A percentile compares a stretch with the other conserved stretches of the same genome.
Evolutionary conservation across 768 basidiomycete genomes (phyloP).

Genomic region (Mycena olivaceomarginata): DNA sequence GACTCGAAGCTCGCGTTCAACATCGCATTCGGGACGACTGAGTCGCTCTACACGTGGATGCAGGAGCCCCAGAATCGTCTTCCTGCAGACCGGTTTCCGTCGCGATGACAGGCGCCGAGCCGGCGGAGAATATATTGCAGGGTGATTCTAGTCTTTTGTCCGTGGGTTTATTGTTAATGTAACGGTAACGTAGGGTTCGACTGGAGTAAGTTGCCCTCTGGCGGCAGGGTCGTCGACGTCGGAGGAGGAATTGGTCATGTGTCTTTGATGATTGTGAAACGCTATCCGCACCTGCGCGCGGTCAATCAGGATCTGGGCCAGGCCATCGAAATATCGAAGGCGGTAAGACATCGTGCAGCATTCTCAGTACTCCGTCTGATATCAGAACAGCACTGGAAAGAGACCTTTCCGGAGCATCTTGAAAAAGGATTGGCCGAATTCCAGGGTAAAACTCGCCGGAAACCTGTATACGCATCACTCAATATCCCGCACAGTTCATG

Average conservation of each 20-base stretch:
- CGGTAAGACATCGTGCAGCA: too few relatives aligned
- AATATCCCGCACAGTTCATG: background rate
- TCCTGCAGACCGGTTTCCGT: background rate
- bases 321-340: conserved; percentile 31
- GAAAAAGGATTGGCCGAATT: background rate
- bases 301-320: conserved; percentile 44
- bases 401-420: background rate
- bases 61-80: conserved; percentile 13
- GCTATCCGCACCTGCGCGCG: conserved; percentile 34
- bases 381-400: conserved; percentile 30
- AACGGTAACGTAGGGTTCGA: conserved; percentile 45
- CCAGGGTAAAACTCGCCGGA: background rate
- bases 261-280: conserved; percentile 40
- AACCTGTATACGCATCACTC: background rate
- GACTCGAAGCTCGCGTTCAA: conserved; percentile 17
- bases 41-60: background rate
- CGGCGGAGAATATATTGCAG: conserved; percentile 26
- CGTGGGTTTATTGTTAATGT: too few relatives aligned
- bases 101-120: conserved; percentile 40
- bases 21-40: background rate
- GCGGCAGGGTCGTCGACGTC: conserved; percentile 43
- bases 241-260: conserved; percentile 46
- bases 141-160: too few relatives aligned
- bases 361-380: too few relatives aligned
- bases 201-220: conserved; percentile 40